phyloP scores from a whole-genome alignment of 2,329 filamentous ascomycete genomes.

The Chrysoporthe austroafricana region DNA sequence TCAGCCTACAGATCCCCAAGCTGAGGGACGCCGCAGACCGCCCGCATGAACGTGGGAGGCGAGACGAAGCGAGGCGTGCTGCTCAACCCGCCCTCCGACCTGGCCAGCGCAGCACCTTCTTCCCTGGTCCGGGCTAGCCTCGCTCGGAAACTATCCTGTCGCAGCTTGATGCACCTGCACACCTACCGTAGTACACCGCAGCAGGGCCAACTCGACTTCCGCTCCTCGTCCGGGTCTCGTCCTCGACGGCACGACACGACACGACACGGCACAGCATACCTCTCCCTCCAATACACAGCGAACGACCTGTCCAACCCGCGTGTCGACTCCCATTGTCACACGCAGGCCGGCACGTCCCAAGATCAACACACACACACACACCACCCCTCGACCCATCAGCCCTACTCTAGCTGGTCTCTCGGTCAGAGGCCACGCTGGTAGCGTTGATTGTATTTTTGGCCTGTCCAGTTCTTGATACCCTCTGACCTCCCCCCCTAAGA shows the following conservation, averaged over 20 bases:
- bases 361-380: background rate
- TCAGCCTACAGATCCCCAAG: conserved; percentile 15
- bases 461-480: conserved; percentile 24
- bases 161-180: conserved; percentile 15
- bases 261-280: conserved; percentile 3
- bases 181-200: background rate
- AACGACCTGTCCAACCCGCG: conserved; percentile 9
- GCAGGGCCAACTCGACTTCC: background rate
- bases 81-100: background rate
- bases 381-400: conserved; percentile 2
- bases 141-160: conserved; percentile 7
- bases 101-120: conserved; percentile 11
- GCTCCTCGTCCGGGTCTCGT: conserved; percentile 12
- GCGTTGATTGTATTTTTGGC: conserved; percentile 21
- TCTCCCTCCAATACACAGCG: background rate
- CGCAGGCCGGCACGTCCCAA: background rate
- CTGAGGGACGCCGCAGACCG: conserved; percentile 14
- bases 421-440: conserved; percentile 22
- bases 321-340: conserved; percentile 5
- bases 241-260: conserved; percentile 14
- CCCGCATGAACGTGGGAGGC: conserved; percentile 16
- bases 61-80: background rate
- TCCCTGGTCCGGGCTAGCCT: conserved; percentile 10
- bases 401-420: conserved; percentile 11
- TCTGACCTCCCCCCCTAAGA: conserved; percentile 6